Percentiles rank a stretch among this genome's conserved stretches.
Conservation (phyloP, 2,329 filamentous ascomycete species). For the Lasiodiplodia sp. region DNA sequence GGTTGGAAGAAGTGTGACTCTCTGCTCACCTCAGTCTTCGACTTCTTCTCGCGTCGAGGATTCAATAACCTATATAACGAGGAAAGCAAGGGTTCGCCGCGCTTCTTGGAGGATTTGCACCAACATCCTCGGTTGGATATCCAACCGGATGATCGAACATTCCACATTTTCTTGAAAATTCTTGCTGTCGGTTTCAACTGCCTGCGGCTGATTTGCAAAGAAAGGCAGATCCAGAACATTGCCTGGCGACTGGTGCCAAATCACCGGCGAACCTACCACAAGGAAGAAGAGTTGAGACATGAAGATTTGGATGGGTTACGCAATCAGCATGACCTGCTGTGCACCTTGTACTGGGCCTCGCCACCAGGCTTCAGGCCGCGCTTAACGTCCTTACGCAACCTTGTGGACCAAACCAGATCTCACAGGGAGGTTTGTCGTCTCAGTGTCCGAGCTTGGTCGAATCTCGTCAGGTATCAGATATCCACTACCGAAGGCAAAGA, state of each 20-base stretch:
- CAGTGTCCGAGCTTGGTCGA: constrained; percentile 65
- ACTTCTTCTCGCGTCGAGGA: constrained; percentile 65
- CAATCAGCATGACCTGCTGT: constrained; percentile 69
- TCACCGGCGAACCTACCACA: constrained; percentile 66
- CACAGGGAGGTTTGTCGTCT: constrained; percentile 67
- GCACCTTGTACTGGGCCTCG: constrained; percentile 65
- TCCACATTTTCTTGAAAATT: constrained; percentile 67
- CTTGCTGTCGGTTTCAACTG: constrained; percentile 58
- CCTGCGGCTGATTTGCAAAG: constrained; percentile 55
- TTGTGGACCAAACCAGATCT: constrained; percentile 64
- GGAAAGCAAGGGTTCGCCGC: constrained; percentile 58
- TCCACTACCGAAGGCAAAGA: constrained; percentile 58
- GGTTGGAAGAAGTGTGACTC: constrained; percentile 64
- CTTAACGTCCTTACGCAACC: constrained; percentile 58
- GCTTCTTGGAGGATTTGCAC: constrained; percentile 61
- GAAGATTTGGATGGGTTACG: constrained; percentile 64
- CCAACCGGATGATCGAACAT: constrained; percentile 59
- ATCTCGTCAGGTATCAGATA: constrained; percentile 64
- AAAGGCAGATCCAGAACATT: constrained; percentile 64
- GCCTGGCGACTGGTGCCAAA: constrained; percentile 67
- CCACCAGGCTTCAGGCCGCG: constrained; percentile 62
- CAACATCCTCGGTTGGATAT: constrained; percentile 53
- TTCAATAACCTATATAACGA: constrained; percentile 62
- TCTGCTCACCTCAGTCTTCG: constrained; percentile 62
- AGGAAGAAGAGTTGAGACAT: constrained; percentile 61